Percentiles rank a stretch among this genome's conserved stretches.
These are phyloP conservation scores for Wickerhamiella brachini DNA, from an alignment of 805 yeast species.

Conservation along the genomic window DNA sequence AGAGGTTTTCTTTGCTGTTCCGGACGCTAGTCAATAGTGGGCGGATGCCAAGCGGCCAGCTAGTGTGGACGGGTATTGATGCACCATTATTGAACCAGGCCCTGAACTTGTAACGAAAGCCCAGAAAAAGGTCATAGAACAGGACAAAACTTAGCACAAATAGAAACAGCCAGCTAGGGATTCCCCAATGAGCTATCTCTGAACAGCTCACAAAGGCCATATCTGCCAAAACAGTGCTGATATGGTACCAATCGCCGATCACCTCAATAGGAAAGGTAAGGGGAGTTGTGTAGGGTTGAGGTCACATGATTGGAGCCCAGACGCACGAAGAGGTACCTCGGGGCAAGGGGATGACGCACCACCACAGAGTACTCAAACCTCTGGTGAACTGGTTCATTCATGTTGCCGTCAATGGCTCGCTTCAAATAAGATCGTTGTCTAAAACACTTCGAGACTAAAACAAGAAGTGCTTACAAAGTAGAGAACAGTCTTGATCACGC, in stretches of 20 bases:
- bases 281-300: conserved; percentile 69
- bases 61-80: neutral
- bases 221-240: too few relatives aligned
- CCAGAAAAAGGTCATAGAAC: neutral
- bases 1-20: neutral
- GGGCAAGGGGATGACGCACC: too few relatives aligned
- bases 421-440: too few relatives aligned
- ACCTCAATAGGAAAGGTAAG: too few relatives aligned
- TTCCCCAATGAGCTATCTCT: neutral
- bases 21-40: neutral
- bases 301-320: conserved; percentile 55
- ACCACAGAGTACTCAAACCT: too few relatives aligned
- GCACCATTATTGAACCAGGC: neutral
- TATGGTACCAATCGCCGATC: too few relatives aligned
- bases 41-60: neutral
- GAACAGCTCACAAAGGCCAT: neutral
- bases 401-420: too few relatives aligned
- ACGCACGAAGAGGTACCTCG: neutral
- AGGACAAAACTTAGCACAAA: neutral
- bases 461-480: too few relatives aligned
- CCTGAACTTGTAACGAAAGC: neutral
- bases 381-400: too few relatives aligned
- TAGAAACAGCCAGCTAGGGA: neutral
- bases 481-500: too few relatives aligned
- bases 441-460: too few relatives aligned